Evolutionary conservation across 2,329 filamentous ascomycete genomes (phyloP), one percentile per base, ranked within the genome.

Genomic region (Cladosporium sp.): DNA sequence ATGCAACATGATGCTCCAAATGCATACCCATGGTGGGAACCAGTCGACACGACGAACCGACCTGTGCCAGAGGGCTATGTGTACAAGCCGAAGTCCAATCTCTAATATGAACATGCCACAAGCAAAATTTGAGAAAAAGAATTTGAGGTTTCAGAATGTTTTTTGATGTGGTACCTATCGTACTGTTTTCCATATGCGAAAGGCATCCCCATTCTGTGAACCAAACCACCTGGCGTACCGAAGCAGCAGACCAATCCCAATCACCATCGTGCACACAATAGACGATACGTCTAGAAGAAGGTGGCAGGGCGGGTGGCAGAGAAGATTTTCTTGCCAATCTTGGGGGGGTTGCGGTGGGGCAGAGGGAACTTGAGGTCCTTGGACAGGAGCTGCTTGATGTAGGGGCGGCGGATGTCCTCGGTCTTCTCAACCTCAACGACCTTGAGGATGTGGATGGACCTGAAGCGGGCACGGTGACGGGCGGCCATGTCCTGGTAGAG

Each of bases 401-500:
- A 99, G 70, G 94, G 93, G 79, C 94, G 91, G 85, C 93, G 94
- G 84, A 99, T 83, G 77, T 94, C 91, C 70, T 92, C 90, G 75
- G 81, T 84, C 87, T 96, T 96, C 84, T 96, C 89, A 75, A 99
- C 79, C 84, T 99, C 94, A 74, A 96, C 89, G 73, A 99, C 93
- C 81, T 95, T 95, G 79, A 99, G 90, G 79, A 99, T 93, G 87
- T 97, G 92, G 79, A 99, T 94, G 72, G 90, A 95, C 82, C 94
- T 88, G 86, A 99, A 99, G 75, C 94, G 90, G 76, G 94, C 88
- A 78, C 90, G 92, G 88, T 99, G 94, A 79, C 94, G 91, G 80
- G 95, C 93, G 72, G 94, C 92, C 94, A 99, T 97, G 84, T 99
- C 94, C 82, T 94, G 90, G 89, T 99, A 99, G 77, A 99, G 87